A percentile compares a stretch with the other conserved stretches of the same genome.
phyloP scores from a whole-genome alignment of 805 yeast genomes.

The Teunomyces aglyptinius region DNA sequence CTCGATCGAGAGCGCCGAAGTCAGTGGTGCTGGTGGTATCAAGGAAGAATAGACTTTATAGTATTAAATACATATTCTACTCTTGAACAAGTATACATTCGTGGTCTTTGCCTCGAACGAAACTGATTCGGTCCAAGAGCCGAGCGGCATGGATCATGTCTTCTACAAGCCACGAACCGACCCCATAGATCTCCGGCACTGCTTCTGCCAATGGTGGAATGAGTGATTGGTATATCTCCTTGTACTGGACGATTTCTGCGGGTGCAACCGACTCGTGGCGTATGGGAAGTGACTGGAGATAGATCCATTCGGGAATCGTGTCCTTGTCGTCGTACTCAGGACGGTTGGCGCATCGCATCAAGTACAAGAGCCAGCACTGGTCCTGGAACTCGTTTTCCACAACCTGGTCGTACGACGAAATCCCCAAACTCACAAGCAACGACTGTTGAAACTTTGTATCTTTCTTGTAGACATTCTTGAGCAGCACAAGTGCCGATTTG shows the following conservation, averaged over 20 bases:
- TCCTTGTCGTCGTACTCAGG: constrained; percentile 27
- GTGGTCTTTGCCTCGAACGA: constrained; percentile 44
- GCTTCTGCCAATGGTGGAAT: constrained; percentile 47
- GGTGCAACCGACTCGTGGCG: constrained; percentile 41
- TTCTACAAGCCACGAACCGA: constrained; percentile 49
- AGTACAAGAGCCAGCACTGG: constrained; percentile 60
- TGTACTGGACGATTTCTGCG: constrained; percentile 55
- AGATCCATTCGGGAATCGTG: constrained; percentile 53
- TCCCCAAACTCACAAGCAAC: constrained; percentile 55
- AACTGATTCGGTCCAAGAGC: constrained; percentile 51
- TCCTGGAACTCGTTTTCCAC: constrained; percentile 49
- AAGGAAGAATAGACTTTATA: constrained; percentile 66
- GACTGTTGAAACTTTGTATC: constrained; percentile 56
- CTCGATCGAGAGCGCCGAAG: constrained; percentile 80
- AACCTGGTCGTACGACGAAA: constrained; percentile 52
- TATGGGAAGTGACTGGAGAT: constrained; percentile 36
- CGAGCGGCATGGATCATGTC: constrained; percentile 51
- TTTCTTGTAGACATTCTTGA: constrained; percentile 55
- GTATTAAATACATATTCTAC: background rate
- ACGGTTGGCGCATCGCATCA: constrained; percentile 56
- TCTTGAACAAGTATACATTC: constrained; percentile 38
- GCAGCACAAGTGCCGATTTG: constrained; percentile 48
- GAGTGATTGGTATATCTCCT: constrained; percentile 51
- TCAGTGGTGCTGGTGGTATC: constrained; percentile 81
- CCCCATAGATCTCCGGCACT: constrained; percentile 57